Percentiles rank a stretch among this genome's conserved stretches.
These are phyloP conservation scores for Penicillium mononematosum DNA, from an alignment of 495 filamentous ascomycete genomes.

Conservation along the genomic window DNA sequence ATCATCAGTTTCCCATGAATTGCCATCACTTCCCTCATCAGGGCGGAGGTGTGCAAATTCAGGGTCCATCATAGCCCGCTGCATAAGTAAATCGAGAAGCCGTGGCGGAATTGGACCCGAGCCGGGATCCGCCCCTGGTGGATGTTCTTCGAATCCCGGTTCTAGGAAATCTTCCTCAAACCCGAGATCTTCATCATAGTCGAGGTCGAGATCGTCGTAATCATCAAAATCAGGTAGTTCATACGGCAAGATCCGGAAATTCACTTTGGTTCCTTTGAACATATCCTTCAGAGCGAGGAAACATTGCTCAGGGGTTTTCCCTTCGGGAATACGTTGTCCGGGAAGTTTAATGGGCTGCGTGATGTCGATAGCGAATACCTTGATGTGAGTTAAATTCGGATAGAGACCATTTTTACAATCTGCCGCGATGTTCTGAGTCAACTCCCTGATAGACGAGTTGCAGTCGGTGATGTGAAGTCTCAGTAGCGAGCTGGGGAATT, in stretches of 20 bases:
- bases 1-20: not conserved
- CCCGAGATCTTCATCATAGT: slow-evolving; percentile 9
- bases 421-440: slow-evolving; percentile 23
- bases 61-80: slow-evolving; percentile 11
- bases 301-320: slow-evolving; percentile 26
- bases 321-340: slow-evolving; percentile 21
- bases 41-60: slow-evolving; percentile 13
- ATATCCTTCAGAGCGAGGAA: slow-evolving; percentile 16
- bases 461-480: slow-evolving; percentile 24
- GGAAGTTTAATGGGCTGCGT: slow-evolving; percentile 23
- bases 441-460: slow-evolving; percentile 23
- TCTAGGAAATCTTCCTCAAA: not conserved
- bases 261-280: slow-evolving; percentile 25
- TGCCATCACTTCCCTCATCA: not conserved
- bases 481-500: slow-evolving; percentile 23
- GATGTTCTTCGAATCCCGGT: not conserved
- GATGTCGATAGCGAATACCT: slow-evolving; percentile 22
- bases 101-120: slow-evolving; percentile 1
- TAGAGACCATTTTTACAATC: slow-evolving; percentile 22
- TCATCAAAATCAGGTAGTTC: slow-evolving; percentile 6
- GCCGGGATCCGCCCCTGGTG: not conserved
- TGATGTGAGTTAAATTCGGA: slow-evolving; percentile 18
- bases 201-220: slow-evolving; percentile 8
- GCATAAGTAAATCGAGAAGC: slow-evolving; percentile 13
- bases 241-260: slow-evolving; percentile 24